Conservation (phyloP, 805 yeast species). For the Yarrowia sp. region DNA sequence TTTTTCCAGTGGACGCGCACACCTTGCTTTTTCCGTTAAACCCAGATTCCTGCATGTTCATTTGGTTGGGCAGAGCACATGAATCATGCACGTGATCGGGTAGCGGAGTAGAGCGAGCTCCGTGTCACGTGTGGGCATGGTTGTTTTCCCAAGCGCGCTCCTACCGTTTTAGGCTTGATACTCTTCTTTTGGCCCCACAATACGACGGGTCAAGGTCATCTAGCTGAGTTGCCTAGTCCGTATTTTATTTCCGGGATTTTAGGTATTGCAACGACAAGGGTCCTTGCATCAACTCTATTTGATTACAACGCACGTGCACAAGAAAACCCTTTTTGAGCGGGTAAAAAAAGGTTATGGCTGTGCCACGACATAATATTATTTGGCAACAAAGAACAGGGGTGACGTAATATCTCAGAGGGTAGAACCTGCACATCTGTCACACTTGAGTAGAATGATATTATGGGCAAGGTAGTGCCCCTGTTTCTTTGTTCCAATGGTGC, state of each 20-base stretch:
- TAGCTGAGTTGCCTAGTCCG: neutral
- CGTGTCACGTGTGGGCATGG: neutral
- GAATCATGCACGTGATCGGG: neutral
- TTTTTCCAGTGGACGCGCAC: neutral
- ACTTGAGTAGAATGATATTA: neutral
- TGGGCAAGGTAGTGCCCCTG: no score
- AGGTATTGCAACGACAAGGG: neutral
- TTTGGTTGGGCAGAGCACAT: slow-evolving; percentile 11
- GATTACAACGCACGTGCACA: slow-evolving; percentile 19
- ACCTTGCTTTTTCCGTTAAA: slow-evolving; percentile 13
- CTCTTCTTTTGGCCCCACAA: no score
- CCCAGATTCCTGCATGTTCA: neutral
- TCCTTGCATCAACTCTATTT: slow-evolving; percentile 6
- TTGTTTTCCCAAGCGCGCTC: no score
- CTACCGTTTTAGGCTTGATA: no score
- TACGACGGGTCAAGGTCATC: no score
- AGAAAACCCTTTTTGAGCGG: slow-evolving; percentile 1
- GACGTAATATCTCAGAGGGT: neutral
- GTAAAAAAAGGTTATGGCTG: slow-evolving; percentile 1
- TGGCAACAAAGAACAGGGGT: neutral
- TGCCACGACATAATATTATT: neutral
- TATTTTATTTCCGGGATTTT: neutral
- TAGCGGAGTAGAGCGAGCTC: neutral
- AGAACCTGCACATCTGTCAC: neutral
- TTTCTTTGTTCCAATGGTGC: no score